Conservation (phyloP, 257 asterid species). For the Fraxinus excelsior region DNA sequence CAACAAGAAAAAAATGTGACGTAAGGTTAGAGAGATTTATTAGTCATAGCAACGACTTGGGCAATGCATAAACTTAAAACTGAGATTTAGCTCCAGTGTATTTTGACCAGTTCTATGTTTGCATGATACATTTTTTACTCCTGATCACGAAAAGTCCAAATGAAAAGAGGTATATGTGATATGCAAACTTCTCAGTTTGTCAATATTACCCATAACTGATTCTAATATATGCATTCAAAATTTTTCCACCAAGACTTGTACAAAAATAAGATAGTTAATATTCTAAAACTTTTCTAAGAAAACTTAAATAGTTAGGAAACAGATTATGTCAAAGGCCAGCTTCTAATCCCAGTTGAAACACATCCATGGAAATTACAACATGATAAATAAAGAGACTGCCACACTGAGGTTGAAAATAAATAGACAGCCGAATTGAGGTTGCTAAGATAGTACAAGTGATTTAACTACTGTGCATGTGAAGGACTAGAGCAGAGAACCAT, state of each 20-base stretch:
- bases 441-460: not conserved
- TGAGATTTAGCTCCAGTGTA: not conserved
- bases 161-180: not conserved
- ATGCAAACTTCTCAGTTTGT: not conserved
- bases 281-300: not conserved
- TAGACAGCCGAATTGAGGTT: not conserved
- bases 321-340: not conserved
- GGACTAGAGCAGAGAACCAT: not conserved
- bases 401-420: not conserved
- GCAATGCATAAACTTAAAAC: not conserved
- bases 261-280: too few relatives aligned
- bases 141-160: not conserved
- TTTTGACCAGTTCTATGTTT: not conserved
- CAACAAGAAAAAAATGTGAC: not conserved
- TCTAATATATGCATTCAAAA: not conserved
- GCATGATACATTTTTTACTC: not conserved
- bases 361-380: not conserved
- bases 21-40: not conserved
- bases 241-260: not conserved
- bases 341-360: not conserved
- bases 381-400: not conserved
- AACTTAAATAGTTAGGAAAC: not conserved
- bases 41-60: not conserved
- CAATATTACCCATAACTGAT: not conserved
- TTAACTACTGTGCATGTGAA: not conserved